Base-by-base conservation (phyloP, 768 basidiomycete genomes). In the Lactifluus subvellereus region DNA sequence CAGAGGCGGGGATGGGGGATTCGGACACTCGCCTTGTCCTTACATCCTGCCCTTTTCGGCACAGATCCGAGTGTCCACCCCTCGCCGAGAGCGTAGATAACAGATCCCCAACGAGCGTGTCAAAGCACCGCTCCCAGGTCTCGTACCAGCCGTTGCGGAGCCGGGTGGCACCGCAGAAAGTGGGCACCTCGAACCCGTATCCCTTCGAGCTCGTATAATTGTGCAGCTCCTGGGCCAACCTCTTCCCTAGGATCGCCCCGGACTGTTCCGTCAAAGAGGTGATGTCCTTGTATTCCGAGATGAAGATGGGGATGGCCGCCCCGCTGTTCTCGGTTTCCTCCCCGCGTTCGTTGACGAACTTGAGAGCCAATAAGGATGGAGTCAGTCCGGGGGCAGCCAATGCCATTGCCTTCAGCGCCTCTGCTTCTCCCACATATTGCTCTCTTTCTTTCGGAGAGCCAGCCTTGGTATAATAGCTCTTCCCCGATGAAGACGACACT, bases 201-300 rank as follows among this genome's bases (percentile, higher is more conserved):
- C 83, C 84, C 3, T 79, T 72, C 5, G 73, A 65, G 61, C 84
- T 84, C 66, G 80, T 75, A 68, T 80, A 76, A 6, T 69, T 69
- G 60, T 92, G 90, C 59, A 92, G 71, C 69, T 91, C 87, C 2
- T 74, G 80, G 0, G 88, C 89, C 59, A 92, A 67, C 48, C 86
- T 78, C 71, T 77, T 77, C 9, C 82, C 90, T 7, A 91, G 77
- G 13, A 73, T 68, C 52, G 73, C 72, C 3, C 82, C 85, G 13
- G 83, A 75, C 18, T 72, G 66, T 27, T 73, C 71, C 13, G 78
- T 78, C 16, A 91, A 74, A 35, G 76, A 68, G 0, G 72, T 71
- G 16, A 91, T 73, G 38, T 84, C 77, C 70, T 84, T 89, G 77
- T 88, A 89, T 71, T 91, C 86, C 0, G 86, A 87, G 51, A 91